Percentiles rank a stretch among this genome's conserved stretches.
Conservation (phyloP, 2,329 filamentous ascomycete species). For the Ophiostoma fasciatum region DNA sequence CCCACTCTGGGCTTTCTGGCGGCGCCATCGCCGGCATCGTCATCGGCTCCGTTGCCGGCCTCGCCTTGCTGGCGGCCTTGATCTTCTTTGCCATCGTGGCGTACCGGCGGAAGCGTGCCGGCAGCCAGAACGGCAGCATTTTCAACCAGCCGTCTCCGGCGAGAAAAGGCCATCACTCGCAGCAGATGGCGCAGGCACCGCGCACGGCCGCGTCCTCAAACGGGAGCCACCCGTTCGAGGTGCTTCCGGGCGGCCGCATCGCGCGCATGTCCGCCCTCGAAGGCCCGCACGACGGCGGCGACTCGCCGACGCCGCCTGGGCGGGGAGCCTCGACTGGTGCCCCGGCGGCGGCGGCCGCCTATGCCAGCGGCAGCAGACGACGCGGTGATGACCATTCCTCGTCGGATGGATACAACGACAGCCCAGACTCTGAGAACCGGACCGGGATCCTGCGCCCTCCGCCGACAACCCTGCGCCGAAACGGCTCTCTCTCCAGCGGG, state of each 20-base stretch:
- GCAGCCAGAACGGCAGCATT: constrained; percentile 53
- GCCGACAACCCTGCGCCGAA: constrained; percentile 48
- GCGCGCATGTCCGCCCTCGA: constrained; percentile 93
- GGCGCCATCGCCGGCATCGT: constrained; percentile 86
- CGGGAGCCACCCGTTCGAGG: constrained; percentile 35
- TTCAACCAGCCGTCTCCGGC: constrained; percentile 82
- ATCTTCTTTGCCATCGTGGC: constrained; percentile 51
- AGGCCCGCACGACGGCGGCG: constrained; percentile 41
- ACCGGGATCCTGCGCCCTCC: constrained; percentile 42
- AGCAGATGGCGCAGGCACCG: constrained; percentile 19
- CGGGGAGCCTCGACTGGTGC: constrained; percentile 25
- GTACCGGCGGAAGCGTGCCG: constrained; percentile 33
- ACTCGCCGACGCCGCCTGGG: constrained; percentile 40
- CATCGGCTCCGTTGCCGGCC: constrained; percentile 60
- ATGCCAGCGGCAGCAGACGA: constrained; percentile 29
- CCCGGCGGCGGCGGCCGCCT: constrained; percentile 32
- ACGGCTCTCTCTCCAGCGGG: constrained; percentile 78
- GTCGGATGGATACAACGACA: constrained; percentile 58
- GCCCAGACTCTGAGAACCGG: constrained; percentile 52
- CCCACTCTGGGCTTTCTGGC: constrained; percentile 44
- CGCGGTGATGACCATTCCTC: constrained; percentile 44
- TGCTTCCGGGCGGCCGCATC: constrained; percentile 75
- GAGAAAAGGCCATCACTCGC: constrained; percentile 31
- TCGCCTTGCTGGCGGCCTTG: constrained; percentile 52
- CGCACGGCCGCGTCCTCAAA: constrained; percentile 17